Conservation (phyloP, 495 filamentous ascomycete species). For the Polyplosphaeria fusca region DNA sequence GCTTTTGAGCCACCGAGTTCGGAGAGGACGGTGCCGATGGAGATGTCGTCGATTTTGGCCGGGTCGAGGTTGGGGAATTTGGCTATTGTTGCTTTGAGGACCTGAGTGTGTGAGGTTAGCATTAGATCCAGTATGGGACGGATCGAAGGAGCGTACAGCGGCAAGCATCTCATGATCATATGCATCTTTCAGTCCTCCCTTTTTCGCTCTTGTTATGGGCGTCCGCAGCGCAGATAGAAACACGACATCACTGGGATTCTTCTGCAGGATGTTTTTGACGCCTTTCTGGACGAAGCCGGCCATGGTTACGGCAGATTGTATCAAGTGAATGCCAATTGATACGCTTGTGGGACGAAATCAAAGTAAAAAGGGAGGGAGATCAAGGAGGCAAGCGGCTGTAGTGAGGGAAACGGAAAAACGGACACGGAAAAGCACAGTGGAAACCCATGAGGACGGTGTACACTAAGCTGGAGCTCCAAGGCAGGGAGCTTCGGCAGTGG, state of each 20-base stretch:
- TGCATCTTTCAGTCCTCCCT: constrained; percentile 77
- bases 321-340: constrained; percentile 2
- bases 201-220: constrained; percentile 43
- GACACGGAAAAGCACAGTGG: background rate
- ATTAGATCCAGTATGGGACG: background rate
- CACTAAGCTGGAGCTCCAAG: constrained; percentile 1
- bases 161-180: constrained; percentile 88
- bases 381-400: background rate
- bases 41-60: constrained; percentile 69
- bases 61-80: constrained; percentile 73
- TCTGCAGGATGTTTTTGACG: constrained; percentile 72
- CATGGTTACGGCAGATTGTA: constrained; percentile 40
- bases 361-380: background rate
- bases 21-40: constrained; percentile 81
- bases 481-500: constrained; percentile 28
- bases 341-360: background rate
- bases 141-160: constrained; percentile 43
- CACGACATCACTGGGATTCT: constrained; percentile 76
- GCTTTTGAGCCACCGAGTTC: constrained; percentile 91
- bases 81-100: constrained; percentile 77
- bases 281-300: constrained; percentile 60
- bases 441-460: constrained; percentile 3
- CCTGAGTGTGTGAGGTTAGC: constrained; percentile 23
- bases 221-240: constrained; percentile 53
- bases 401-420: background rate